Base-by-base conservation (phyloP, 306 rosid genomes). In the Lathyrus sativus region DNA sequence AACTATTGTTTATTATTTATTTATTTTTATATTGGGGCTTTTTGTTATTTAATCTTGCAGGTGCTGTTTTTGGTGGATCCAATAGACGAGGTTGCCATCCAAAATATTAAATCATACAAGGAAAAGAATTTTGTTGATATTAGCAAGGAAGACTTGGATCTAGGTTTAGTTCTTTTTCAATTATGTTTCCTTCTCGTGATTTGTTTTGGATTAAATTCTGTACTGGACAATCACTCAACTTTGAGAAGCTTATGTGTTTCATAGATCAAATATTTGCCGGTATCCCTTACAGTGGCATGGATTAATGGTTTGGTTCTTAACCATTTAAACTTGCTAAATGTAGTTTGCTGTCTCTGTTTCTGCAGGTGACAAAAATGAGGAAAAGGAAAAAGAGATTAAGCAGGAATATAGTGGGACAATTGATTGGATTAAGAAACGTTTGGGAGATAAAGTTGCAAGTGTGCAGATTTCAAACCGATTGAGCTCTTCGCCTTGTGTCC, bases 81-180 rank as follows among this genome's bases (percentile, higher is more conserved):
- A 33, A 93, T 93, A 61, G 97, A 93, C 7, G 99, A 93, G 87
- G 85, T 93, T 75, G 96, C 99, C 62, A 41, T 93, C 83, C 97
- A 91, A 81, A 93, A 90, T 82, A 87, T 93, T 50, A 90, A 90
- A 74, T 79, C 96, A 49, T 93, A 81, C 82, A 90, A 90, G 85
- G 99, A 93, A 24, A 93, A 90, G 81, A 82, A 88, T 76, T 93
- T 93, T 70, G 82, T 90, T 73, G 99, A 93, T 79, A 90, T 90
- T 83, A 90, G 95, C 95, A 93, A 93, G 88, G 97, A 93, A 84
- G 99, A 90, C 74, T 78, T 93, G 73, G 96, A 90, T 77, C 77
- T 93, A 81, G 99, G 99, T 93, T 68, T 45, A 81, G 22, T 71
- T 70, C 44, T 66, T 76, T 63, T 64, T 45, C 54, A 59, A 53